phyloP scores from a whole-genome alignment of 768 basidiomycete species.

The Rhodotorula paludigena region DNA sequence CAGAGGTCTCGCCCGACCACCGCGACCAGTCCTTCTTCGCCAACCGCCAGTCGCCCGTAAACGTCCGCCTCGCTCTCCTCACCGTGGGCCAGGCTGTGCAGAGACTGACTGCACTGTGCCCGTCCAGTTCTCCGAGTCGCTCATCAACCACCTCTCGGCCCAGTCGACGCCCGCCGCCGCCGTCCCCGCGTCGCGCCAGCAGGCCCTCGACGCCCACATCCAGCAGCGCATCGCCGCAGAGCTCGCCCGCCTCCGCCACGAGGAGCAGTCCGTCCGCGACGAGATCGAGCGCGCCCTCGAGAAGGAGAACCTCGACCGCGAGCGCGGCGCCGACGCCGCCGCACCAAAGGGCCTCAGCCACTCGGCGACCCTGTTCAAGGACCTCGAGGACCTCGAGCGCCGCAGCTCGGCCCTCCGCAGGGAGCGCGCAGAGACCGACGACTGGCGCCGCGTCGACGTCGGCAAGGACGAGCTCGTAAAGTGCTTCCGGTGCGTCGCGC shows the following conservation, averaged over 20 bases:
- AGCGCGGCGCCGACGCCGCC: constrained; percentile 53
- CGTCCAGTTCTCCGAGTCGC: constrained; percentile 70
- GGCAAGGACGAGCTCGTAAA: constrained; percentile 59
- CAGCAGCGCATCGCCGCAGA: constrained; percentile 67
- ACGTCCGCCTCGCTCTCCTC: constrained; percentile 6
- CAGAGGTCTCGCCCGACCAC: constrained; percentile 7
- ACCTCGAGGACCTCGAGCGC: constrained; percentile 66
- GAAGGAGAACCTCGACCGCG: constrained; percentile 79
- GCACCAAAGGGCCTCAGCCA: constrained; percentile 50
- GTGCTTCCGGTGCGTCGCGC: constrained; percentile 60
- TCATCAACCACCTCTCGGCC: constrained; percentile 67
- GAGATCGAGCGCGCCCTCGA: constrained; percentile 75
- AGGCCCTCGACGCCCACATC: constrained; percentile 67
- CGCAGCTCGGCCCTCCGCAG: constrained; percentile 62
- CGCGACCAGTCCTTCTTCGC: constrained; percentile 30
- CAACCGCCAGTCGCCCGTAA: constrained; percentile 21
- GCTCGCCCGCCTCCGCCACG: constrained; percentile 59
- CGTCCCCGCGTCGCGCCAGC: constrained; percentile 64
- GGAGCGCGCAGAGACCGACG: constrained; percentile 53
- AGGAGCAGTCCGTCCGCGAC: constrained; percentile 64
- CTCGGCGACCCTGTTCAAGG: constrained; percentile 62
- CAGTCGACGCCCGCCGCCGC: constrained; percentile 53
- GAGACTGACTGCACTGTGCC: not conserved
- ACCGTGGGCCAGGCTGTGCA: not conserved
- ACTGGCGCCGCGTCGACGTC: constrained; percentile 54